Base-by-base conservation (phyloP, 495 filamentous ascomycete species). In the Xylona heveae region DNA sequence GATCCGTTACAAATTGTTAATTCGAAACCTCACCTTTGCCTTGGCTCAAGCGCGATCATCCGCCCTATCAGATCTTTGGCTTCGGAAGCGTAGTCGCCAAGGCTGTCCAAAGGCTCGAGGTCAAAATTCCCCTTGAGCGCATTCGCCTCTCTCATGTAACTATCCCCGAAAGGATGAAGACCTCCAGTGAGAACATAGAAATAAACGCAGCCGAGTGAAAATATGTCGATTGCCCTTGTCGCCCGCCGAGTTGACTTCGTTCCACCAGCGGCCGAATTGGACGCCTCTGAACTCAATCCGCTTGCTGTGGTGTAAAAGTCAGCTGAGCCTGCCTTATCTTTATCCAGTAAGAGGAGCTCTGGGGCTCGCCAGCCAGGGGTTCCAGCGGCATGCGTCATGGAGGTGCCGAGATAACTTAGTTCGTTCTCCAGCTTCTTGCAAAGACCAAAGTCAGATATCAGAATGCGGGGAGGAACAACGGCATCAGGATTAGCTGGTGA, bases 401-500 rank as follows among this genome's bases (percentile, higher is more conserved):
- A 91, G 5, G 83, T 80, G 13, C 83, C 74, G 49, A 95, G 84
- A 0, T 88, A 95, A 30, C 82, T 92, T 43, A 84, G 80, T 28
- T 90, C 83, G 34, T 78, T 81, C 35, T 94, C 88, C n/a, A 97
- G 55, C 45, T 92, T 94, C 62, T 95, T 95, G 52, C 88, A 95
- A 13, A 97, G 66, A 8, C 88, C 88, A 50, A 97, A 97, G 52
- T 95, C 88, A 1, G 90, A 94, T 21, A 97, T 91, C 6, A 95
- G 68, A 3, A 95, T 58, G 10, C 85, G 77, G 19, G 74, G 38
- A 19, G 48, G n/a, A 58, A 40, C 5, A 51, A 46, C 14, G 36
- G 45, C 6, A 43, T 42, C 1, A 9, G 38, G 16, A 6, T 19
- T 19, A 4, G 19, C 26, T 24, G 31, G 17, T 3, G 36, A 22